Conservation (phyloP, 768 basidiomycete species). For the Lentinula sp. region DNA sequence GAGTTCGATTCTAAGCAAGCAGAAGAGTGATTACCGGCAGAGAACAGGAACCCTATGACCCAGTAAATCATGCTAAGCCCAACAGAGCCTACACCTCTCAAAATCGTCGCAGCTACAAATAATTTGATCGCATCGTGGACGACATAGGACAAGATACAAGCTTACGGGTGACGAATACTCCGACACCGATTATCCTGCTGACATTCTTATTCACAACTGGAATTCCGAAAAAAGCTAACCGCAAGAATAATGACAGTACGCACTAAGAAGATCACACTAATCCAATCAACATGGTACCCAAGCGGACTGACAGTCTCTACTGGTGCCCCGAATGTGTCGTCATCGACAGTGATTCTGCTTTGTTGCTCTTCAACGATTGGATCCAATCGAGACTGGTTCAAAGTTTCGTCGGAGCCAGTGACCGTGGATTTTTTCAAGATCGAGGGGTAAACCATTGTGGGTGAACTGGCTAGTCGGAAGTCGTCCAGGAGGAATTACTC, state of each 20-base stretch:
- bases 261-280: not conserved
- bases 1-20: not conserved
- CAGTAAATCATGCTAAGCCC: not conserved
- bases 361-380: not conserved
- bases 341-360: not conserved
- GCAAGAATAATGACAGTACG: not conserved
- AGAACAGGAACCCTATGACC: not conserved
- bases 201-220: not conserved
- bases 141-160: not conserved
- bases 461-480: not conserved
- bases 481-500: not conserved
- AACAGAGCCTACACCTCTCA: not conserved
- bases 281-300: not conserved
- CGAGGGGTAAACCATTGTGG: not conserved
- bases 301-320: not conserved
- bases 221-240: not conserved
- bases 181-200: not conserved
- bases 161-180: not conserved
- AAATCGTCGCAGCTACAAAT: not conserved
- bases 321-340: not conserved
- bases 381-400: not conserved
- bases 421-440: not conserved
- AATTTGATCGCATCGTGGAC: not conserved
- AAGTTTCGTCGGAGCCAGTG: not conserved
- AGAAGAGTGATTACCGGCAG: not conserved